Base-by-base conservation (phyloP, 176 grass and related monocot genomes). In the Guadua angustifolia region DNA sequence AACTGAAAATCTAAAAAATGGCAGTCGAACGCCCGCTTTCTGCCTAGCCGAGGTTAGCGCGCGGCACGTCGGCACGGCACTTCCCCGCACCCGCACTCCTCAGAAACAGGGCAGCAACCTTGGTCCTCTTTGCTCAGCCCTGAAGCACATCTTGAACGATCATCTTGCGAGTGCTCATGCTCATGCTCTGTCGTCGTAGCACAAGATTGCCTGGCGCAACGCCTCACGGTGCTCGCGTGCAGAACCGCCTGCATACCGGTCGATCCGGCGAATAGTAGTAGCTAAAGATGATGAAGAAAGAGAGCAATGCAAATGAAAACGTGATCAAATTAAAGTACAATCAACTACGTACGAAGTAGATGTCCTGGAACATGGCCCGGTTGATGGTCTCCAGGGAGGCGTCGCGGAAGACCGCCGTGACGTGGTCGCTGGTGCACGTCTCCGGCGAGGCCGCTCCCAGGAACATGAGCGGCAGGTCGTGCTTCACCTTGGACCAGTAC, bases 401-500 rank as follows among this genome's bases (percentile, higher is more conserved):
- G 24, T 74, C 49, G 4, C 49, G 15, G 29, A 74, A 53, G 14
- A 74, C 71, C 26, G 49, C 17, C 47, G 71, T 43, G 15, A 18
- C 17, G 16, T 52, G 71, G 57, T 11, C 15, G 15, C 15, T 42
- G 0, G 69, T 16, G 69, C 69, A 45, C 11, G 67, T 15, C 40
- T 17, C 19, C 21, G 19, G 5, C 22, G 40, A 21, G 6, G 69
- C 69, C 21, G 12, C 70, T 16, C 53, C 69, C 13, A 4, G 43
- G 71, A 74, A 55, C 71, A 74, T 74, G 47, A 55, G 71, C 15
- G 49, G 71, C 49, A 74, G 47, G 9, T 74, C 49, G 49, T 36
- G 29, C 49, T 74, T 74, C 47, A 74, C 26, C 9, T 74, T 74
- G 71, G 47, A 74, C 71, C 71, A 74, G 71, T 74, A 74, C 29